phyloP scores from a whole-genome alignment of 495 filamentous ascomycete genomes.

The Aspergillus ellipticus region DNA sequence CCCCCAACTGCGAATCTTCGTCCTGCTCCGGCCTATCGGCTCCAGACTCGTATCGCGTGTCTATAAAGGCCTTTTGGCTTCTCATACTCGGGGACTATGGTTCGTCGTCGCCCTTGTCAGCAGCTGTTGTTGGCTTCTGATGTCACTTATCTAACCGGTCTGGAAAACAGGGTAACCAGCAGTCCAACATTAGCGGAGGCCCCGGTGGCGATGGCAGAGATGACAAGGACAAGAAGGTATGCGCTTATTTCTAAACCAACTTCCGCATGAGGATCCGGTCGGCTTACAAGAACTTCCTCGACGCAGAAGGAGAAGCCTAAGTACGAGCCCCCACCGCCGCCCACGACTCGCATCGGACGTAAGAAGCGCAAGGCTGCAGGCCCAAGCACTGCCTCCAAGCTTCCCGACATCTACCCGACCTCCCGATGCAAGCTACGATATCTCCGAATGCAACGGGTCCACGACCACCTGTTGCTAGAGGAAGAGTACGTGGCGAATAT shows the following conservation, averaged over 20 bases:
- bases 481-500: constrained; percentile 99
- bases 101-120: constrained; percentile 22
- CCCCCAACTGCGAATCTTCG: neutral
- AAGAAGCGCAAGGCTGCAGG: constrained; percentile 95
- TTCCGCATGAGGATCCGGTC: neutral
- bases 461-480: constrained; percentile 94
- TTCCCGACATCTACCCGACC: constrained; percentile 89
- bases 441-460: constrained; percentile 95
- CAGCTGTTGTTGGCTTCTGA: constrained; percentile 1
- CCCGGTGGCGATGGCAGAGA: constrained; percentile 72
- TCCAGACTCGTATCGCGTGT: neutral
- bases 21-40: neutral
- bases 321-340: constrained; percentile 96
- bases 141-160: constrained; percentile 21
- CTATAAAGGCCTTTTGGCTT: neutral
- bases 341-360: constrained; percentile 95
- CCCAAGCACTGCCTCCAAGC: constrained; percentile 88
- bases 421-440: constrained; percentile 96
- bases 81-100: constrained; percentile 28
- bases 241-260: neutral
- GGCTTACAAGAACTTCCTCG: constrained; percentile 18
- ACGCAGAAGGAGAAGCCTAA: constrained; percentile 94
- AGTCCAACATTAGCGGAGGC: constrained; percentile 76
- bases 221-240: constrained; percentile 94
- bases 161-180: constrained; percentile 59